These are phyloP conservation scores for Tulasnella sp. DNA, from an alignment of 768 basidiomycete genomes.

Conservation along the genomic window DNA sequence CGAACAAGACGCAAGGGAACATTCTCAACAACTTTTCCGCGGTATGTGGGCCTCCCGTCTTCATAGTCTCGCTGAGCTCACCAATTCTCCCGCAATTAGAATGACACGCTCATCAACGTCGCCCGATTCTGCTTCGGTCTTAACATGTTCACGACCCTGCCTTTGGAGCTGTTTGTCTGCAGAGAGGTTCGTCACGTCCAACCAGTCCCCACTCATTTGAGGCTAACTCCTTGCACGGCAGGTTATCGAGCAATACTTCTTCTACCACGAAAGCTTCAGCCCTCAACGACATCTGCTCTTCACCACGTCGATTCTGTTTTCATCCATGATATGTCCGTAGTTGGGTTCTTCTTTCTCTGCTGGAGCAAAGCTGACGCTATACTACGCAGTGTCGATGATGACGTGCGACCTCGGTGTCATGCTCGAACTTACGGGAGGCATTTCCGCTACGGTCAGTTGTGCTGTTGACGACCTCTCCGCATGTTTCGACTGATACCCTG, in stretches of 20 bases:
- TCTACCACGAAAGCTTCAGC: conserved; percentile 82
- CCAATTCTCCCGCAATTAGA: conserved; percentile 46
- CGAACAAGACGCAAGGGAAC: conserved; percentile 91
- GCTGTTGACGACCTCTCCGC: background rate
- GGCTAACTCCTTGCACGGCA: conserved; percentile 41
- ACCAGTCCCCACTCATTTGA: background rate
- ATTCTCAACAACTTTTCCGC: conserved; percentile 92
- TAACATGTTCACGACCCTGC: conserved; percentile 98
- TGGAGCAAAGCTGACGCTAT: conserved; percentile 15
- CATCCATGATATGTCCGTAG: conserved; percentile 76
- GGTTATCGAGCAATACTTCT: conserved; percentile 97
- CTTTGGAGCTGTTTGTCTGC: conserved; percentile 95
- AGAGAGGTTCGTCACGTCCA: conserved; percentile 65
- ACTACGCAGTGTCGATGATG: conserved; percentile 71
- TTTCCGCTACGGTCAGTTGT: conserved; percentile 61
- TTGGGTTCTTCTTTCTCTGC: background rate
- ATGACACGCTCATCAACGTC: conserved; percentile 89
- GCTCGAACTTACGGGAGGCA: conserved; percentile 96
- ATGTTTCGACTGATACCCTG: background rate
- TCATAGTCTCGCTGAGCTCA: background rate
- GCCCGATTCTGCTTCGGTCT: conserved; percentile 92
- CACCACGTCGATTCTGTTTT: conserved; percentile 79
- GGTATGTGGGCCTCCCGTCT: conserved; percentile 48
- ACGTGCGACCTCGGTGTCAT: conserved; percentile 98
- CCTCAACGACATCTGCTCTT: conserved; percentile 86